Base-by-base conservation (phyloP, 441 rosid genomes). In the Erodium moschatum region DNA sequence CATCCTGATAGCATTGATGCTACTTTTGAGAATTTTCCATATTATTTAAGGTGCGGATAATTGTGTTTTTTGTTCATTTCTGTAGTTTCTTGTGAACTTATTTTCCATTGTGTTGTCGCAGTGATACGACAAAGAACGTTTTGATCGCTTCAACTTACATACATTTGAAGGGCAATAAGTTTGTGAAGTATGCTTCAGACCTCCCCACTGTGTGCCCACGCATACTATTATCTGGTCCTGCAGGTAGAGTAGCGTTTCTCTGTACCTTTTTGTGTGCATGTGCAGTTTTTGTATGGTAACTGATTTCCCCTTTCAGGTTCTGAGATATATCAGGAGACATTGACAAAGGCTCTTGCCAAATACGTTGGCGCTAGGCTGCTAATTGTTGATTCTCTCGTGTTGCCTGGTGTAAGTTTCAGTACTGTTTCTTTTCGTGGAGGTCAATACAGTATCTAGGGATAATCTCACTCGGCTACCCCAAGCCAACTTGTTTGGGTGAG, bases 301-400 rank as follows among this genome's bases (percentile, higher is more conserved):
- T 71, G 15, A 70, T 29, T 64, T 13, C 11, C 20, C 74, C 63
- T 67, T 63, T 24, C 77, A 96, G 99, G 99, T 46, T 92, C 99
- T 10, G 99, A 92, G 81, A 96, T 96, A 77, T 96, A 92, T 80
- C 99, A 96, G 76, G 98, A 90, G 82, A 89, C 90, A 70, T 85
- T 96, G 76, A 81, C 82, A 0, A 92, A 92, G 82, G 96, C 97
- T 46, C 94, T 96, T 81, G 94, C 96, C 9, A 96, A 96, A 78
- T 79, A 85, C 76, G 80, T 84, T 81, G 90, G 87, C 76, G 99
- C 92, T 75, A 87, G 82, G 76, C 70, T 96, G 69, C 86, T 96
- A 35, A 73, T 92, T 68, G 87, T 88, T 70, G 97, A 92, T 75
- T 89, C 98, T 71, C 93, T 92, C 75, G 73, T 85, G 73, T 80